phyloP scores from a whole-genome alignment of 139 green algal genomes.

The Pleodorina starrii region DNA sequence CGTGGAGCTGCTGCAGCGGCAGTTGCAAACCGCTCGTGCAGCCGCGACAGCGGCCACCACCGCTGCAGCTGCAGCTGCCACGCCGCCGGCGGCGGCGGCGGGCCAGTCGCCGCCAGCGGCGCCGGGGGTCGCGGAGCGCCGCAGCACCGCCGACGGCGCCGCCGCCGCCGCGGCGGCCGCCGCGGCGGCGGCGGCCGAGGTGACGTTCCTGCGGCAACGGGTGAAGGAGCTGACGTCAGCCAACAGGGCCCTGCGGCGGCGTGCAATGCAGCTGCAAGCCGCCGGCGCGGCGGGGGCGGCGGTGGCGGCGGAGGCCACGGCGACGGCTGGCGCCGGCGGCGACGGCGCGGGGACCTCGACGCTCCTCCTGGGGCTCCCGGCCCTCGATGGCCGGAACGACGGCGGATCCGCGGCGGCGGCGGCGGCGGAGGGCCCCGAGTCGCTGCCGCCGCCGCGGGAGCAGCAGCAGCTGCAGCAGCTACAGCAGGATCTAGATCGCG shows the following conservation, averaged over 20 bases:
- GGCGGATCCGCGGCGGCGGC: not conserved
- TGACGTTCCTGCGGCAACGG: slow-evolving; percentile 58
- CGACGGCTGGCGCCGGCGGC: not conserved
- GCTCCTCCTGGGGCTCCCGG: too few species aligned
- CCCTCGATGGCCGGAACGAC: too few species aligned
- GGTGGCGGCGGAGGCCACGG: not conserved
- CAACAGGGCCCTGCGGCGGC: slow-evolving; percentile 59
- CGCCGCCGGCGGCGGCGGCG: not conserved
- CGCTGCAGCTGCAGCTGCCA: not conserved
- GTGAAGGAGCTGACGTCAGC: slow-evolving; percentile 56
- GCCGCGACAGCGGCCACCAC: not conserved
- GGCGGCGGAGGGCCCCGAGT: not conserved
- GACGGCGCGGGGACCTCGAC: not conserved
- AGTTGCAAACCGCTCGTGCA: slow-evolving; percentile 30
- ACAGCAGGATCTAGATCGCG: slow-evolving; percentile 3
- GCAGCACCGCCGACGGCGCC: not conserved
- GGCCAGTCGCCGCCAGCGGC: not conserved
- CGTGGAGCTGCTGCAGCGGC: slow-evolving; percentile 67
- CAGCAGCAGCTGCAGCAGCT: slow-evolving; percentile 38
- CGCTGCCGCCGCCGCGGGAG: not conserved
- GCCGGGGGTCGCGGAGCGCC: not conserved
- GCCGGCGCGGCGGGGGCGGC: not conserved
- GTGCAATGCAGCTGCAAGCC: slow-evolving; percentile 52
- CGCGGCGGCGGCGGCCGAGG: slow-evolving; percentile 33
- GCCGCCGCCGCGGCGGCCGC: not conserved